Conservation (phyloP, 495 filamentous ascomycete genomes). For the Neurospora cerealis region DNA sequence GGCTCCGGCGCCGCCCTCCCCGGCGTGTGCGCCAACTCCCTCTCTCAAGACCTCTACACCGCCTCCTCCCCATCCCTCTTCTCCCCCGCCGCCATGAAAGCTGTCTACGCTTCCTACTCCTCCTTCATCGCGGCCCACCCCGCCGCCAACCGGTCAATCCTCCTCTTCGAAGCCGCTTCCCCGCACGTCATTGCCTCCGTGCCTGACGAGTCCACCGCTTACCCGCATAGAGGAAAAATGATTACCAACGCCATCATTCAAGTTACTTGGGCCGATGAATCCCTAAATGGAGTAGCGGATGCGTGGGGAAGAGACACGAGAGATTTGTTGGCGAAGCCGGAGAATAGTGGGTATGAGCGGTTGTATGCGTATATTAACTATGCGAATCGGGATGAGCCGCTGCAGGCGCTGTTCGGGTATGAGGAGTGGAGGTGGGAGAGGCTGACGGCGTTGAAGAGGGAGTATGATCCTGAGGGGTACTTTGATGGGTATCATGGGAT, state of each 20-base stretch:
- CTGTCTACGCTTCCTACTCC: background rate
- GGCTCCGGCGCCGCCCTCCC: slow-evolving; percentile 37
- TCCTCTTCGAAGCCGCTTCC: background rate
- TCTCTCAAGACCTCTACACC: background rate
- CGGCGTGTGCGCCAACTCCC: background rate
- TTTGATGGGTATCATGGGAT: background rate
- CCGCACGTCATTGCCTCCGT: background rate
- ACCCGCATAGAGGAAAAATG: background rate
- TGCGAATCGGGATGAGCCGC: background rate
- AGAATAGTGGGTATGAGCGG: background rate
- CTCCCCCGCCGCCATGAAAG: background rate
- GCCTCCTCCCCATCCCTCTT: background rate
- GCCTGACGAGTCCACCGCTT: background rate
- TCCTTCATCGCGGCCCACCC: background rate
- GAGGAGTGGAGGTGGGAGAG: background rate
- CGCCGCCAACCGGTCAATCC: background rate
- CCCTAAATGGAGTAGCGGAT: background rate
- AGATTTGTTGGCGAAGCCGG: background rate
- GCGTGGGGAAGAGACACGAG: background rate
- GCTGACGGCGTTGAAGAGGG: background rate
- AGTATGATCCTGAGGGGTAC: background rate
- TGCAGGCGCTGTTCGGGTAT: background rate
- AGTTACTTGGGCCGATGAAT: background rate
- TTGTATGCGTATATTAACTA: background rate
- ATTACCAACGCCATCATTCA: background rate